phyloP scores from a whole-genome alignment of 108 stramenopile genomes.

The Fragilariopsis cylindrus region DNA sequence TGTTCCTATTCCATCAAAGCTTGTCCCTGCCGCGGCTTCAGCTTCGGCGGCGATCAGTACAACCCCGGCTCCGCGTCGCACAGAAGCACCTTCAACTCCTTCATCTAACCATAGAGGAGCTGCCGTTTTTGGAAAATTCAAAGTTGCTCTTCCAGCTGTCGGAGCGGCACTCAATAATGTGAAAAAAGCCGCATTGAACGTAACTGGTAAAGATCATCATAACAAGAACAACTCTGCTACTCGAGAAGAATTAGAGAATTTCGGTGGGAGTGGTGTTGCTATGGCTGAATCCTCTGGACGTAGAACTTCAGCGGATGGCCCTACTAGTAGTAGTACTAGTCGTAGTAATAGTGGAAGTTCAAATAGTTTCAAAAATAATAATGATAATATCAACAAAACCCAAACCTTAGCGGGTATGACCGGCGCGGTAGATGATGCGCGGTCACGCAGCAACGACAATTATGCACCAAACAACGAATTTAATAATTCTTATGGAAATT shows the following conservation, averaged over 20 bases:
- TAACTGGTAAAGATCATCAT: background rate
- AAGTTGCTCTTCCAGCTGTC: background rate
- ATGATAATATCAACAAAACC: background rate
- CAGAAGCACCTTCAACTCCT: background rate
- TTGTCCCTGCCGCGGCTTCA: too few species aligned
- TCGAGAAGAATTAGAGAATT: background rate
- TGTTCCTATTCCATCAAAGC: background rate
- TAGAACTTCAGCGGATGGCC: background rate
- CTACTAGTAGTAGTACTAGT: too few species aligned
- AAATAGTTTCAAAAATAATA: background rate
- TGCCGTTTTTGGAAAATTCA: background rate
- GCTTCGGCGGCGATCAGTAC: too few species aligned
- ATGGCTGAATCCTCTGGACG: constrained; percentile 6
- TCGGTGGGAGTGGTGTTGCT: background rate
- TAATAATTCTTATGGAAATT: too few species aligned
- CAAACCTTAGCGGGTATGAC: background rate
- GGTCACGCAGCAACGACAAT: too few species aligned
- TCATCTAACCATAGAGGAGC: background rate
- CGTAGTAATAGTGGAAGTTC: too few species aligned
- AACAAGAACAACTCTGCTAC: background rate
- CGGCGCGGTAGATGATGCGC: too few species aligned
- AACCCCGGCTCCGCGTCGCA: too few species aligned
- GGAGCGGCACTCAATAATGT: constrained; percentile 1
- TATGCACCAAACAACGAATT: too few species aligned
- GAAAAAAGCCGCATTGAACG: constrained; percentile 6